These are phyloP conservation scores for Phytophthora citricola DNA, from an alignment of 352 stramenopile genomes.

Conservation along the genomic window DNA sequence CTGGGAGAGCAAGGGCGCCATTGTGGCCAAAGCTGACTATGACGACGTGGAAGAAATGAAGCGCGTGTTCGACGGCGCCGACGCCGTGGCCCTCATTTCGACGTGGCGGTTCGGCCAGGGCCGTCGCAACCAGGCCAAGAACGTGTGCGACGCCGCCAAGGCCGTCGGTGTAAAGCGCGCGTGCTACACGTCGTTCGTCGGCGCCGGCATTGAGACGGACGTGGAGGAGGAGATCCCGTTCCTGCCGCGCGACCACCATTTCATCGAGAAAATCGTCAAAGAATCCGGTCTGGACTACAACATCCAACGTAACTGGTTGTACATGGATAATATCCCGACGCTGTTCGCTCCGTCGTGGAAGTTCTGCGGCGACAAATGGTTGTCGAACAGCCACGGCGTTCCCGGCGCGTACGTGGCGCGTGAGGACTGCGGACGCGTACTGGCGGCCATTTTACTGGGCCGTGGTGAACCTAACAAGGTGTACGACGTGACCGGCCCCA, in stretches of 20 bases:
- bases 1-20: conserved; percentile 23
- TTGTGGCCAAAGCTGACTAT: conserved; percentile 28
- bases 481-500: conserved; percentile 34
- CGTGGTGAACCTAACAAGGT: conserved; percentile 36
- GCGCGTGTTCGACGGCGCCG: conserved; percentile 28
- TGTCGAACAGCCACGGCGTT: conserved; percentile 34
- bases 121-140: conserved; percentile 27
- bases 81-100: conserved; percentile 31
- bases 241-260: conserved; percentile 38
- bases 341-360: conserved; percentile 33
- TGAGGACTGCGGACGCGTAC: conserved; percentile 35
- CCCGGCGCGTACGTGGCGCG: conserved; percentile 33
- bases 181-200: conserved; percentile 42
- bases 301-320: conserved; percentile 46
- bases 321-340: conserved; percentile 41
- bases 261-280: conserved; percentile 28
- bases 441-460: conserved; percentile 29
- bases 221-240: conserved; percentile 39
- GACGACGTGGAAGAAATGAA: conserved; percentile 29
- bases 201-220: conserved; percentile 26
- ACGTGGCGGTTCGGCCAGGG: conserved; percentile 32
- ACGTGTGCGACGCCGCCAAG: conserved; percentile 30
- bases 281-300: conserved; percentile 36
- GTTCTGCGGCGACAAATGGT: conserved; percentile 39
- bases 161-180: conserved; percentile 30